phyloP scores from a whole-genome alignment of 2,329 filamentous ascomycete genomes.

The Xylaria sp. region DNA sequence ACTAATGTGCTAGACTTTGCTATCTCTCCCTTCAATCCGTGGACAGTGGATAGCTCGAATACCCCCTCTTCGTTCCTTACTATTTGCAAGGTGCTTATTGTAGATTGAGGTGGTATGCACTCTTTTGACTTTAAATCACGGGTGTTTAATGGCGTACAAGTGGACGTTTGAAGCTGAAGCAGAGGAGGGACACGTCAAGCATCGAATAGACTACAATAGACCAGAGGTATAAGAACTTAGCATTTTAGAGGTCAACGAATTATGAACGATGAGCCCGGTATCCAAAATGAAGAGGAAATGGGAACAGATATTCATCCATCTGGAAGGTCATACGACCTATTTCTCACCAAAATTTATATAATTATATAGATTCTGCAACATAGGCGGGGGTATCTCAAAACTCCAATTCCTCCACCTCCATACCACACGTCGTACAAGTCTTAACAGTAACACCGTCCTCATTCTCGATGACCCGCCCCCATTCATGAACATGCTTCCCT shows the following conservation, averaged over 20 bases:
- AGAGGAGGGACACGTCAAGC: not conserved
- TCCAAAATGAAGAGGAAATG: not conserved
- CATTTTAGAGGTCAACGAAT: not conserved
- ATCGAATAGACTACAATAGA: too few species aligned
- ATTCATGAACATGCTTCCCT: conserved; percentile 89
- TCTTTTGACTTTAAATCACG: not conserved
- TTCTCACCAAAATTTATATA: not conserved
- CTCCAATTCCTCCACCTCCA: conserved; percentile 82
- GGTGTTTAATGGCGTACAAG: too few species aligned
- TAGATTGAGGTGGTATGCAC: not conserved
- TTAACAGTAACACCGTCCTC: conserved; percentile 81
- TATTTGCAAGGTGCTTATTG: not conserved
- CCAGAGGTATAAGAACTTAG: not conserved
- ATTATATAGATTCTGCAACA: not conserved
- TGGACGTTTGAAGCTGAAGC: not conserved
- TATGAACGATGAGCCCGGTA: not conserved
- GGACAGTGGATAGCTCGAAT: conserved; percentile 16
- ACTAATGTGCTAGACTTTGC: not conserved
- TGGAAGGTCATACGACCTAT: not conserved
- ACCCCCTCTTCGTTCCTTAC: not conserved
- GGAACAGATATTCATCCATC: not conserved
- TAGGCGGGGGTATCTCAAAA: conserved; percentile 56
- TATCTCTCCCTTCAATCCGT: not conserved
- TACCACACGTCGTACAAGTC: conserved; percentile 79
- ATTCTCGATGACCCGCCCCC: conserved; percentile 76